These are phyloP conservation scores for Xylaria hypoxylon DNA, from an alignment of 2,329 filamentous ascomycete species.

Conservation along the genomic window DNA sequence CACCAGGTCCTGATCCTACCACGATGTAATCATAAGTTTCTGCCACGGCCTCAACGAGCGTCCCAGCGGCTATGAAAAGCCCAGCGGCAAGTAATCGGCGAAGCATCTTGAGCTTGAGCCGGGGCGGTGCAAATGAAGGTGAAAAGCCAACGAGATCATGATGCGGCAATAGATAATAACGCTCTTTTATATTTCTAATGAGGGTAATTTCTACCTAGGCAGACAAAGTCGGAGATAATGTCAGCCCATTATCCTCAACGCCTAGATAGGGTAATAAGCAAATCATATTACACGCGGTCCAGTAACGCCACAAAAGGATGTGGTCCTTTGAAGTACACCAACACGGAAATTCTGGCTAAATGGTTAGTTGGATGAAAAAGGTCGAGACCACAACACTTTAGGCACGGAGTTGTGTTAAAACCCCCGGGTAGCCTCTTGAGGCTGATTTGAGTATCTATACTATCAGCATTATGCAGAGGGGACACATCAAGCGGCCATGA, in stretches of 20 bases:
- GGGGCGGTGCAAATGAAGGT: slow-evolving; percentile 3
- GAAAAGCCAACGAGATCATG: not conserved
- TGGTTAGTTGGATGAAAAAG: slow-evolving; percentile 39
- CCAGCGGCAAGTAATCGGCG: slow-evolving; percentile 36
- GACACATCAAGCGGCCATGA: not conserved
- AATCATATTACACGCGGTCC: slow-evolving; percentile 29
- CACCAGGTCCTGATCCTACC: slow-evolving; percentile 67
- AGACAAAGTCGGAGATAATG: slow-evolving; percentile 11
- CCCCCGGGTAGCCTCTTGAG: slow-evolving; percentile 23
- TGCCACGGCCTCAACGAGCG: slow-evolving; percentile 32
- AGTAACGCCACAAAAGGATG: slow-evolving; percentile 7
- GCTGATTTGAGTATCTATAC: slow-evolving; percentile 30
- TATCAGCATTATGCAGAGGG: slow-evolving; percentile 17
- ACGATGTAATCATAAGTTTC: slow-evolving; percentile 56
- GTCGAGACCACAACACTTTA: slow-evolving; percentile 22
- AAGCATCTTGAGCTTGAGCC: slow-evolving; percentile 37
- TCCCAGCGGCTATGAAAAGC: slow-evolving; percentile 37
- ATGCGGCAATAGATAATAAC: slow-evolving; percentile 1
- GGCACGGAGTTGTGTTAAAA: slow-evolving; percentile 21
- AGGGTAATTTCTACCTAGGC: not conserved
- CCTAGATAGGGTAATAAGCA: slow-evolving; percentile 39
- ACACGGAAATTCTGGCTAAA: slow-evolving; percentile 44
- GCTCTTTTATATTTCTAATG: slow-evolving; percentile 32
- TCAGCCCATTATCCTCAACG: slow-evolving; percentile 6
- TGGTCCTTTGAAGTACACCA: slow-evolving; percentile 17